Base-by-base conservation (phyloP, 108 stramenopile genomes). In the Chaetoceros muelleri region DNA sequence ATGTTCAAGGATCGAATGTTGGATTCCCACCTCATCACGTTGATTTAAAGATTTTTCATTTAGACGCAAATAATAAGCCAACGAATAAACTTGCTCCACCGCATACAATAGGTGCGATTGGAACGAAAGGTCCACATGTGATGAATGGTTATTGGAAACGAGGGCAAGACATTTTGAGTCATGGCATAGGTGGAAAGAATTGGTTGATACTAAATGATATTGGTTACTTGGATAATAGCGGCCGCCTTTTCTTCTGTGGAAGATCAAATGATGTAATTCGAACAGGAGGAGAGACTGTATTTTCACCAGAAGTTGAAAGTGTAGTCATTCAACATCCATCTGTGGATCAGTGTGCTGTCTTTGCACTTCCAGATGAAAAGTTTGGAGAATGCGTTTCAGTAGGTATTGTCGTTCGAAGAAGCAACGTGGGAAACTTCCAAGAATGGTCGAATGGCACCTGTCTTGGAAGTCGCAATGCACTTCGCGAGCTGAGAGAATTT, bases 131-230 rank as follows among this genome's bases (percentile, higher is more conserved):
- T 22, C 77, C 93, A 21, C 89, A 93, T 63, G 68, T 87, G 1
- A 93, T 93, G 90, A 75, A 72, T 61, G 95, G 95, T 22, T 96
- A 96, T 62, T 95, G 94, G 94, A 50, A 59, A 25, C 78, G 89
- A 51, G 74, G 28, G 64, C 46, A 65, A 34, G 56, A 69, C 8
- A 44, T 65, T 10, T 57, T 34, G 7, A 16, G 44, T 22, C 55
- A 34, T 23, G 30, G 67, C 25, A 23, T 0, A 23, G 62, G 46
- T 21, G 50, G 56, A 1, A 45, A 52, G 48, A 55, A 56, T 17
- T 84, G 80, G 73, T 78, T 84, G 58, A 44, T 82, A 28, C 83
- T 82, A 26, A 85, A 69, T 53, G 91, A 93, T 66, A 58, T 89
- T 48, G 91, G 87, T 31, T 86, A 68, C 55, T 65, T 74, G 26